Evolutionary conservation across 140 eudicot genomes (phyloP).

Genomic region (Anethum foeniculum): DNA sequence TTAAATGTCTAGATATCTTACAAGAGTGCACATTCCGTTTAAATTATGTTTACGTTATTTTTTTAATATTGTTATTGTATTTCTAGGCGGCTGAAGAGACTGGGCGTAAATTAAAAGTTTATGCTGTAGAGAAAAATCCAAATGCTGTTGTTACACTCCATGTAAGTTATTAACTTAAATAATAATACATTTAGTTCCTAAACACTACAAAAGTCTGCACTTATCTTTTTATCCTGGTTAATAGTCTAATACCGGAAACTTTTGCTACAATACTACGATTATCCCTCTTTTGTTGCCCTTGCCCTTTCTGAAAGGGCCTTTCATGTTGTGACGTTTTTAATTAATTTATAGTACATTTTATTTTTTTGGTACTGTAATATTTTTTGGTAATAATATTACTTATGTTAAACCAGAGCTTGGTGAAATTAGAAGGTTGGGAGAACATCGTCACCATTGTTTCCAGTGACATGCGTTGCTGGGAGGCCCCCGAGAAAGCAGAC

Average conservation of each 20-base stretch:
- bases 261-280: background rate
- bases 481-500: slow-evolving; percentile 96
- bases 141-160: slow-evolving; percentile 97
- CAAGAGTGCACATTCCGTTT: background rate
- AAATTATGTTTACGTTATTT: background rate
- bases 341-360: background rate
- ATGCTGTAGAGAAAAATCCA: slow-evolving; percentile 97
- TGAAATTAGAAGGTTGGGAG: slow-evolving; percentile 95
- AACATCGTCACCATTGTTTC: slow-evolving; percentile 67
- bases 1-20: background rate
- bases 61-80: background rate
- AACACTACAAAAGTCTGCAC: background rate
- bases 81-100: slow-evolving; percentile 92
- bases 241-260: background rate
- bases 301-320: no score
- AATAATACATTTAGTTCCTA: background rate
- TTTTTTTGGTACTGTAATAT: background rate
- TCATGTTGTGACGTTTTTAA: background rate
- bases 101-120: slow-evolving; percentile 74
- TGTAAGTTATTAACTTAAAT: slow-evolving; percentile 34
- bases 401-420: slow-evolving; percentile 49
- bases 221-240: background rate
- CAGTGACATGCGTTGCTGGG: slow-evolving; percentile 93
- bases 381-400: background rate
- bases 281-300: background rate